Base-by-base conservation (phyloP, 305 asterid species). In the Nicotiana rustica region DNA sequence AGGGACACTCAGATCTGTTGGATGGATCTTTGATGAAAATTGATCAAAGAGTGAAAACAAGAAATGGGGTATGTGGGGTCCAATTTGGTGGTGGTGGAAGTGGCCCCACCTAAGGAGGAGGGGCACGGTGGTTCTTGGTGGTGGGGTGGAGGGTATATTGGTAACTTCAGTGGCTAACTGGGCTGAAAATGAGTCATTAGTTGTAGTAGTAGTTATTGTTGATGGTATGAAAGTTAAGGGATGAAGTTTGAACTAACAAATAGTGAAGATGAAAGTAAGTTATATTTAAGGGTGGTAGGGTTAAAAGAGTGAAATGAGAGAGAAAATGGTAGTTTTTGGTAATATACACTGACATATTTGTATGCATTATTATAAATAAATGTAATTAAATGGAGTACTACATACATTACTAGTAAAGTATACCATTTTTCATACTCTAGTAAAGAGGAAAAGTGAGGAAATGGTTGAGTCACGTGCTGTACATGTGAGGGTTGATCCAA, bases 1-100 rank as follows among this genome's bases (percentile, higher is more conserved):
- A 90, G 91, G 78, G 83, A 87, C 90, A 85, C 64, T 41, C 67
- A 31, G 88, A 78, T 82, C 80, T 60, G 81, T 81, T 77, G 29
- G 68, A 47, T 69, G 49, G 68, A 68, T 71, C 19, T 80, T 47
- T 77, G 78, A 18, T 41, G 0, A 41, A 41, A 41, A 41, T 62
- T 25, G 79, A 81, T 80, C 68, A 76, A 49, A 76, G 31, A 57
- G 57, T 60, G 80, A 41, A 41, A 60, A 78, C 81, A 55, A 64
- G 80, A 31, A 25, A 60, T 19, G 57, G 65, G 82, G 18, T 14
- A 55, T 14, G 5, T 82, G 88, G 73, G 21, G 82, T 85, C 79
- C 49, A 6, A 61, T 66, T 4, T 31, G 78, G 12, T 41, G 44
- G 73, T 73, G 87, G 80, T 82, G 82, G 81, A 56, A 73, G 67